phyloP scores from a whole-genome alignment of 2,329 filamentous ascomycete genomes.

The Blastomyces emzantsi region DNA sequence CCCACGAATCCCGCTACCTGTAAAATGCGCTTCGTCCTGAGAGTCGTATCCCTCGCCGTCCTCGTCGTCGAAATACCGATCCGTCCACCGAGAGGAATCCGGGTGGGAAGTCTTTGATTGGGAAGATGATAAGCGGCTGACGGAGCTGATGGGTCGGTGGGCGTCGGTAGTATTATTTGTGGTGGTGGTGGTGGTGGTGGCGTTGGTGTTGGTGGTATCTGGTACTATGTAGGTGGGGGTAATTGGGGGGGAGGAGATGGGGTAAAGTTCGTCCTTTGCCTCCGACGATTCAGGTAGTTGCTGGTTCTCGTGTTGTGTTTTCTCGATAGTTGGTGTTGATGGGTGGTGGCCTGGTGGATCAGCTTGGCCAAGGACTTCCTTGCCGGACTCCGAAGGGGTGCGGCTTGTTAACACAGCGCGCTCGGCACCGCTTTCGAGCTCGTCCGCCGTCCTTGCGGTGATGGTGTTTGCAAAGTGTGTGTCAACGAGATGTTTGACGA shows the following conservation, averaged over 20 bases:
- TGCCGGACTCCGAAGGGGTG: slow-evolving; percentile 53
- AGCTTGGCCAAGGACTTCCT: slow-evolving; percentile 49
- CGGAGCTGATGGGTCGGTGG: neutral
- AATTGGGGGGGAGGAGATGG: neutral
- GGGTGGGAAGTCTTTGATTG: slow-evolving; percentile 13
- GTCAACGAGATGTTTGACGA: slow-evolving; percentile 88
- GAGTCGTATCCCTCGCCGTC: slow-evolving; percentile 13
- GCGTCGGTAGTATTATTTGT: neutral
- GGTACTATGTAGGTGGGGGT: neutral
- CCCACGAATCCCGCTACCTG: slow-evolving; percentile 1
- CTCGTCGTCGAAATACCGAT: slow-evolving; percentile 15
- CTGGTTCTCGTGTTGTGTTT: neutral
- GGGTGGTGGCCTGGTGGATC: slow-evolving; percentile 28
- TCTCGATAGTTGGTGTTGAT: slow-evolving; percentile 1
- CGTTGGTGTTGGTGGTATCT: neutral
- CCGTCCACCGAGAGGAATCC: slow-evolving; percentile 17
- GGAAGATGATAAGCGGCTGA: slow-evolving; percentile 10
- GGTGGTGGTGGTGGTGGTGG: neutral
- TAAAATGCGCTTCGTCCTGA: slow-evolving; percentile 9
- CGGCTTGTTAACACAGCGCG: slow-evolving; percentile 54
- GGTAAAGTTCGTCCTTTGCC: neutral
- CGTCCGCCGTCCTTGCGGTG: slow-evolving; percentile 56
- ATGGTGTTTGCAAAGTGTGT: slow-evolving; percentile 80
- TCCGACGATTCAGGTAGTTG: neutral
- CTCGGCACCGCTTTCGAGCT: slow-evolving; percentile 58